phyloP scores from a whole-genome alignment of 352 stramenopile genomes.

The Phytophthora hybrid region DNA sequence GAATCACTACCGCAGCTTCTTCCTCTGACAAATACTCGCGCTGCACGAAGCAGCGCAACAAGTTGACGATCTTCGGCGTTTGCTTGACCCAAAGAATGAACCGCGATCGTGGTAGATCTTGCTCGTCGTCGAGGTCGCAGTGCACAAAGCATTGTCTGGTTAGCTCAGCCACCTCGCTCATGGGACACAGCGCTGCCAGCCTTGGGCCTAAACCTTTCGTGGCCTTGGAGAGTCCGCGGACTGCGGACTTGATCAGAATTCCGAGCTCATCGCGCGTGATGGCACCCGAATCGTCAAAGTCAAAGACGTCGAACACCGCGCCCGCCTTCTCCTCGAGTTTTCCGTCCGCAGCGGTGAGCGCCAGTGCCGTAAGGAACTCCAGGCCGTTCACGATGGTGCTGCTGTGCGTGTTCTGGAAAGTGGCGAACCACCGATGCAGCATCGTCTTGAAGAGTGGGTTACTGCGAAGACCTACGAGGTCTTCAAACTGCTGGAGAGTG shows the following conservation, averaged over 20 bases:
- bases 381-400: slow-evolving; percentile 77
- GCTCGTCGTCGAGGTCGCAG: slow-evolving; percentile 73
- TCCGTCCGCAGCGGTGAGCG: slow-evolving; percentile 57
- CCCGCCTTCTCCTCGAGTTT: slow-evolving; percentile 66
- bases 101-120: slow-evolving; percentile 59
- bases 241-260: slow-evolving; percentile 76
- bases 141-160: slow-evolving; percentile 70
- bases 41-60: slow-evolving; percentile 78
- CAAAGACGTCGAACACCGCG: slow-evolving; percentile 79
- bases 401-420: slow-evolving; percentile 71
- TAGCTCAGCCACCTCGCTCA: slow-evolving; percentile 67
- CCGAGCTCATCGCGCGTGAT: slow-evolving; percentile 83
- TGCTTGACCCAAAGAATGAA: slow-evolving; percentile 73
- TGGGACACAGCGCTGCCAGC: slow-evolving; percentile 62
- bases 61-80: slow-evolving; percentile 78
- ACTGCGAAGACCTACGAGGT: slow-evolving; percentile 63
- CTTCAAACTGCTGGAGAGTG: slow-evolving; percentile 67
- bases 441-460: slow-evolving; percentile 69
- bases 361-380: slow-evolving; percentile 70
- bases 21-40: slow-evolving; percentile 66
- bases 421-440: slow-evolving; percentile 66
- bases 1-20: slow-evolving; percentile 60
- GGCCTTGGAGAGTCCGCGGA: slow-evolving; percentile 73
- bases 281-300: slow-evolving; percentile 71
- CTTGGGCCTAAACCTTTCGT: slow-evolving; percentile 68